Conservation (phyloP, 257 asterid species). For the Fraxinus pennsylvanica region DNA sequence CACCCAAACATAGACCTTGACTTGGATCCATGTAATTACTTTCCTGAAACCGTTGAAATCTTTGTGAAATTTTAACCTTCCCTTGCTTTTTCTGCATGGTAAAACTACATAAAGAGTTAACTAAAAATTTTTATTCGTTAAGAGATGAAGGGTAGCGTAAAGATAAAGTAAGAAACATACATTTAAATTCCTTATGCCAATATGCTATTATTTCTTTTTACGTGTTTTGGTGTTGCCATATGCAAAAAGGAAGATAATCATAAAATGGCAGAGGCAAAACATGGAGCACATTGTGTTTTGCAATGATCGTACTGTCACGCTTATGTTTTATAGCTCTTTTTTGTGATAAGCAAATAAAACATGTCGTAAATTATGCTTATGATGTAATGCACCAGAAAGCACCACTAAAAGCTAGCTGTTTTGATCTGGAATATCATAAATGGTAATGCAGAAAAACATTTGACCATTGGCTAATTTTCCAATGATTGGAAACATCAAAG, state of each 20-base stretch:
- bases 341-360: conserved; percentile 3
- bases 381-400: background rate
- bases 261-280: background rate
- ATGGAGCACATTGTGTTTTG: background rate
- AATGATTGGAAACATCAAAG: background rate
- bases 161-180: background rate
- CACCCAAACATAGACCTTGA: conserved; percentile 89
- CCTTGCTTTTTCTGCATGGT: conserved; percentile 68
- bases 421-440: background rate
- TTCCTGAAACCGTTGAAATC: conserved; percentile 72
- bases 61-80: conserved; percentile 53
- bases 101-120: conserved; percentile 18
- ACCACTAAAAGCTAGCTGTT: background rate
- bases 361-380: background rate
- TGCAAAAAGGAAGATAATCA: background rate
- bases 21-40: conserved; percentile 94
- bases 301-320: background rate
- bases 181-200: background rate
- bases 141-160: background rate
- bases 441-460: background rate
- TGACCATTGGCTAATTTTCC: background rate
- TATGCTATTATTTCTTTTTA: background rate
- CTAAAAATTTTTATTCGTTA: background rate
- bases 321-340: background rate
- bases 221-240: background rate